phyloP scores from a whole-genome alignment of 768 basidiomycete species.

The Clavulina sp. region DNA sequence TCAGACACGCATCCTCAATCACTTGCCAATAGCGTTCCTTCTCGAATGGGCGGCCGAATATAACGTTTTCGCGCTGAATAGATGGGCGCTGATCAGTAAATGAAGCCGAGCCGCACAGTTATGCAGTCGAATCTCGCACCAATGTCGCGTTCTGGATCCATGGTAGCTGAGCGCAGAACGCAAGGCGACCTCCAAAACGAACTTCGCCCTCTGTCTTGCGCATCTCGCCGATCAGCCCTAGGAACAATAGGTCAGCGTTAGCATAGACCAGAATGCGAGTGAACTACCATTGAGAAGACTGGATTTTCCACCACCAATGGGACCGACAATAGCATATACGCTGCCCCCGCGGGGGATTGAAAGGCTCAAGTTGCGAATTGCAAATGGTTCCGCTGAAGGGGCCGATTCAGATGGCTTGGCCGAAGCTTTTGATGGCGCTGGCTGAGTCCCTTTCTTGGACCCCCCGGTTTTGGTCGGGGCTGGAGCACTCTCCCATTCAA shows the following conservation, averaged over 20 bases:
- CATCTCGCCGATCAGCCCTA: constrained; percentile 49
- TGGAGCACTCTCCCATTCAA: constrained; percentile 42
- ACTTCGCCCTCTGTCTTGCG: constrained; percentile 32
- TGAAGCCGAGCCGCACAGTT: background rate
- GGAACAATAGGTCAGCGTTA: constrained; percentile 1
- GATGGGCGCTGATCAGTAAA: background rate
- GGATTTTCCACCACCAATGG: constrained; percentile 48
- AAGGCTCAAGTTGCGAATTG: constrained; percentile 33
- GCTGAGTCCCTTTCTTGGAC: background rate
- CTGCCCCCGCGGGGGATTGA: constrained; percentile 34
- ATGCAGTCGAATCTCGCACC: constrained; percentile 21
- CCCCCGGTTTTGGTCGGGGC: background rate
- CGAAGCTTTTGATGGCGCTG: background rate
- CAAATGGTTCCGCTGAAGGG: constrained; percentile 24
- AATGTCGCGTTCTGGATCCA: constrained; percentile 61
- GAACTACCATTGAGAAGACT: constrained; percentile 16
- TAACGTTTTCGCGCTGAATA: constrained; percentile 40
- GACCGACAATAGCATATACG: constrained; percentile 45
- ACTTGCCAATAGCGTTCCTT: constrained; percentile 49
- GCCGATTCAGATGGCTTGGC: background rate
- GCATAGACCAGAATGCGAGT: no score
- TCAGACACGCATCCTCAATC: constrained; percentile 37
- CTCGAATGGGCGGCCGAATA: constrained; percentile 48
- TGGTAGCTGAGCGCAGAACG: constrained; percentile 55
- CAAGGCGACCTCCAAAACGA: constrained; percentile 43